These are phyloP conservation scores for Trichosanthes cucumerina DNA, from an alignment of 306 rosid genomes.

Conservation along the genomic window DNA sequence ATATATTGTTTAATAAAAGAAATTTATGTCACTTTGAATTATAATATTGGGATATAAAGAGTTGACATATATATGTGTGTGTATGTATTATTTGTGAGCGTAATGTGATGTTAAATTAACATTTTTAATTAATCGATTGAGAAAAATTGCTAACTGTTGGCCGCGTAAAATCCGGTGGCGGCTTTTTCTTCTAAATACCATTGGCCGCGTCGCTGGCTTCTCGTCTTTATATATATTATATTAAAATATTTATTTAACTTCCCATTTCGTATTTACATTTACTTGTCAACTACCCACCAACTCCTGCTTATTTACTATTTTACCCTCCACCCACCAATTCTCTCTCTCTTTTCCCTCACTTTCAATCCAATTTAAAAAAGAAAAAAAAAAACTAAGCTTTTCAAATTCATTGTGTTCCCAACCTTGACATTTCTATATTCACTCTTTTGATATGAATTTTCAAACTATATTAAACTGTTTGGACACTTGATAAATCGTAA, in stretches of 20 bases:
- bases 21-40: background rate
- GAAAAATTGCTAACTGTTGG: constrained; percentile 18
- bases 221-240: background rate
- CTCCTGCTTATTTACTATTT: background rate
- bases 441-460: background rate
- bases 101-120: background rate
- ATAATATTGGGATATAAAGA: background rate
- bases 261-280: background rate
- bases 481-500: no score
- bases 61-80: background rate
- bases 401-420: background rate
- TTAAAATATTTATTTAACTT: background rate
- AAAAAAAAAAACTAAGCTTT: background rate
- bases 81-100: background rate
- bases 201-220: constrained; percentile 15
- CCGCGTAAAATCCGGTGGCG: constrained; percentile 21
- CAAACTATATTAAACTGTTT: no score
- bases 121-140: background rate
- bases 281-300: constrained; percentile 14
- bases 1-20: background rate
- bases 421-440: background rate
- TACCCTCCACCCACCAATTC: background rate
- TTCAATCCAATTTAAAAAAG: background rate
- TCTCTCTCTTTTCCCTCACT: background rate
- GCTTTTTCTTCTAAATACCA: constrained; percentile 1